phyloP scores from a whole-genome alignment of 164 flowering plant genomes.

The Buxus sempervirens region DNA sequence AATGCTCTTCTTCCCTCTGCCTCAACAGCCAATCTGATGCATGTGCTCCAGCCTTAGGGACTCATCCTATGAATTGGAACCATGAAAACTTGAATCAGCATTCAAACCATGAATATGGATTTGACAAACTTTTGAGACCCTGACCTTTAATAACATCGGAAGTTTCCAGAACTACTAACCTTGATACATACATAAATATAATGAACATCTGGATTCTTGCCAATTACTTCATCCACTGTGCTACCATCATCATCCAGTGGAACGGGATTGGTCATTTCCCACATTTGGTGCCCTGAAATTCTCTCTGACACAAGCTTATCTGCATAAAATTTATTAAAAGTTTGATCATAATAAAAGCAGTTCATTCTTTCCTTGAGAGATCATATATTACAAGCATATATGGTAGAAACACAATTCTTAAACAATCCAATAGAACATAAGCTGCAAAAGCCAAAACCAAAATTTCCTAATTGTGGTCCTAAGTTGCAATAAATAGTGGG shows the following conservation, averaged over 20 bases:
- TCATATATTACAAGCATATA: background rate
- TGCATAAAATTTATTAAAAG: constrained; percentile 30
- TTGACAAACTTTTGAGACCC: background rate
- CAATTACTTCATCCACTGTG: constrained; percentile 39
- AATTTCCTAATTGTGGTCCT: no score
- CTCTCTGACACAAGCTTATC: constrained; percentile 45
- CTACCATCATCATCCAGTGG: constrained; percentile 53
- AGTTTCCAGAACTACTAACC: no score
- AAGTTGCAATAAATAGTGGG: no score
- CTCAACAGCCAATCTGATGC: no score
- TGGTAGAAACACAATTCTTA: background rate
- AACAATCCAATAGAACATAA: background rate
- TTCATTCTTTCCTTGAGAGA: background rate
- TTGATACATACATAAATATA: constrained; percentile 73
- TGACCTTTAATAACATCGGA: background rate
- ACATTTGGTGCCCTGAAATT: constrained; percentile 26
- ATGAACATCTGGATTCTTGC: constrained; percentile 69
- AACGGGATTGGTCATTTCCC: constrained; percentile 61
- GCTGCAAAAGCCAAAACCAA: background rate
- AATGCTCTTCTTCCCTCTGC: no score
- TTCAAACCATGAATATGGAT: no score
- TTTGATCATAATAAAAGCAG: constrained; percentile 8
- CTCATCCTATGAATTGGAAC: no score
- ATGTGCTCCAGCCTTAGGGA: no score
- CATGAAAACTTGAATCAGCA: no score